Percentiles rank a stretch among this genome's conserved stretches.
phyloP scores from a whole-genome alignment of 305 asterid genomes.

The Coffea humblotiana region DNA sequence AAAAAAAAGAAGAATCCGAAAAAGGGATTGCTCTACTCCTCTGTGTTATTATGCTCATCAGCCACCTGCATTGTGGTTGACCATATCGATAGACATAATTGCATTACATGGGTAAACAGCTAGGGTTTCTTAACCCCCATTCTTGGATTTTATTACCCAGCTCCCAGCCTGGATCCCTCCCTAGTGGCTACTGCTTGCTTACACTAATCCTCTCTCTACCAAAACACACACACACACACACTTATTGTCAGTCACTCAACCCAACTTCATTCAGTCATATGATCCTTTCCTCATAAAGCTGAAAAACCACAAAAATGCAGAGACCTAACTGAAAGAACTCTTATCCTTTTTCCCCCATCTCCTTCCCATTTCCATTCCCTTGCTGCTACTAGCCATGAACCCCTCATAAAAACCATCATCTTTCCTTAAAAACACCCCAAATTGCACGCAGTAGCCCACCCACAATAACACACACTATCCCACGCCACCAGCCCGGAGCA shows the following conservation, averaged over 20 bases:
- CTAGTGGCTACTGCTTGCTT: too few relatives aligned
- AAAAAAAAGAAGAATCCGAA: neutral
- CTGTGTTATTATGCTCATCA: neutral
- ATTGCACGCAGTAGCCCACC: neutral
- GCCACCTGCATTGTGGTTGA: conserved; percentile 24
- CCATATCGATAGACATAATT: conserved; percentile 19
- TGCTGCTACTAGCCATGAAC: neutral
- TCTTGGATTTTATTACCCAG: conserved; percentile 12
- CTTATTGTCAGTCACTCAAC: conserved; percentile 17
- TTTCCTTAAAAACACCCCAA: conserved; percentile 9
- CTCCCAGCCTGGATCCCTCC: conserved; percentile 32
- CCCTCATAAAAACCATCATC: neutral
- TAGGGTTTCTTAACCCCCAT: conserved; percentile 30
- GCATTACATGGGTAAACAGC: conserved; percentile 2
- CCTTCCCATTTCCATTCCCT: neutral
- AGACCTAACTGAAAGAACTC: neutral
- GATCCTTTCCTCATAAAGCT: neutral
- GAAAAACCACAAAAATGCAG: conserved; percentile 6
- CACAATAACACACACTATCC: neutral
- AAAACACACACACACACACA: neutral
- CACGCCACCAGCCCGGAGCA: neutral
- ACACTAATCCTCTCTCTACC: neutral
- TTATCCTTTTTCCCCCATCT: conserved; percentile 1
- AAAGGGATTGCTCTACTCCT: neutral
- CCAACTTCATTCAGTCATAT: conserved; percentile 12